Evolutionary conservation across 129 eudicot genomes (phyloP).

Genomic region (Flaveria linearis): DNA sequence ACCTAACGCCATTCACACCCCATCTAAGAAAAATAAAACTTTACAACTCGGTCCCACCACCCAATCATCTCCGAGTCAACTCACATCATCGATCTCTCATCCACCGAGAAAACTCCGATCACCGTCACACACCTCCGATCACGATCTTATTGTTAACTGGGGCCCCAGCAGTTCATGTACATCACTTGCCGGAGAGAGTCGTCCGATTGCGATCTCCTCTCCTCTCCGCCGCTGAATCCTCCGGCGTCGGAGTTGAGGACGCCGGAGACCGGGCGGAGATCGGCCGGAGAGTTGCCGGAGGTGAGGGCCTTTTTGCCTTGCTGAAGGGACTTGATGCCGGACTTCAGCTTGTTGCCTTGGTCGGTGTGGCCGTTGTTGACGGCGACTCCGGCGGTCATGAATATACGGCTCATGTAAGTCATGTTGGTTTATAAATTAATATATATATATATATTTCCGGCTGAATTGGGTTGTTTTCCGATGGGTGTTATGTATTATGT

Average conservation of each 20-base stretch:
- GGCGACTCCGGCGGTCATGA: conserved; percentile 47
- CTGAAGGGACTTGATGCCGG: conserved; percentile 44
- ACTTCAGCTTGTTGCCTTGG: conserved; percentile 47
- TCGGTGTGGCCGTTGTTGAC: conserved; percentile 53
- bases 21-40: neutral
- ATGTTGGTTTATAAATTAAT: conserved; percentile 1
- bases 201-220: conserved; percentile 38
- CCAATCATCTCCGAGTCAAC: conserved; percentile 26
- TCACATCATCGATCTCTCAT: conserved; percentile 36
- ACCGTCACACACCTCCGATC: conserved; percentile 12
- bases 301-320: conserved; percentile 42
- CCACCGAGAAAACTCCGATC: conserved; percentile 38
- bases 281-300: conserved; percentile 39
- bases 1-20: neutral
- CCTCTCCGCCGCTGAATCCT: conserved; percentile 31
- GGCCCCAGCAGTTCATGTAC: conserved; percentile 65
- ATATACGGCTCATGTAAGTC: conserved; percentile 46
- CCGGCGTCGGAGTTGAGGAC: conserved; percentile 34
- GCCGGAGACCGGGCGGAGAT: conserved; percentile 44
- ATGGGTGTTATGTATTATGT: neutral
- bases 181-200: conserved; percentile 59
- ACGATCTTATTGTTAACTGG: conserved; percentile 30
- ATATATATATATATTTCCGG: neutral
- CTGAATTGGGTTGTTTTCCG: neutral
- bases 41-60: neutral